Evolutionary conservation across 1,284 basidiomycete genomes (phyloP).

Genomic region (Boletus smithii): DNA sequence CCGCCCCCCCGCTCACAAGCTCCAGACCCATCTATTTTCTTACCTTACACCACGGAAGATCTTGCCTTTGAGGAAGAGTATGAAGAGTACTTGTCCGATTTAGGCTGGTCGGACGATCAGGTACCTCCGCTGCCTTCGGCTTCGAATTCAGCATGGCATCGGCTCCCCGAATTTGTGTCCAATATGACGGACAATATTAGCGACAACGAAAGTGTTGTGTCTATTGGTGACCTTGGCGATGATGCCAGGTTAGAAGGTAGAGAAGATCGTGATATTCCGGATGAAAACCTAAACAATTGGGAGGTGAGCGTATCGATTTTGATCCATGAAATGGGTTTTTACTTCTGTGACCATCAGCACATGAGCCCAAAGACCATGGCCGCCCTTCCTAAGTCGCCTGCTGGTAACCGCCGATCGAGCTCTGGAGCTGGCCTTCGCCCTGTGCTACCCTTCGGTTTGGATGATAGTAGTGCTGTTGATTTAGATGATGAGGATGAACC

Average conservation of each 20-base stretch:
- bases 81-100: constrained; percentile 80
- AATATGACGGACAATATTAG: constrained; percentile 80
- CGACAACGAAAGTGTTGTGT: constrained; percentile 85
- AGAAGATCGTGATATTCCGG: constrained; percentile 59
- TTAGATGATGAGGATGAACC: constrained; percentile 59
- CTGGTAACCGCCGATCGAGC: constrained; percentile 72
- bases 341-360: constrained; percentile 51
- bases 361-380: constrained; percentile 94
- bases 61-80: constrained; percentile 87
- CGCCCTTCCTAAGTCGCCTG: constrained; percentile 83
- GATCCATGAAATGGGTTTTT: not conserved
- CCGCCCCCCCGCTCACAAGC: constrained; percentile 79
- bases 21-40: constrained; percentile 78
- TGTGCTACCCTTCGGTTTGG: constrained; percentile 74
- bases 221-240: constrained; percentile 79
- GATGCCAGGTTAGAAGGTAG: constrained; percentile 66
- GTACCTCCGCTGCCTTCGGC: constrained; percentile 41
- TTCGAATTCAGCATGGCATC: constrained; percentile 65
- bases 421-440: constrained; percentile 79
- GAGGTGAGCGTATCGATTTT: constrained; percentile 57
- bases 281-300: constrained; percentile 89
- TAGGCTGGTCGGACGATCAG: constrained; percentile 67
- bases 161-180: constrained; percentile 65
- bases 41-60: constrained; percentile 81
- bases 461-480: constrained; percentile 66